Percentiles rank a stretch among this genome's conserved stretches.
Conservation (phyloP, 1,139 yeast species). For the Yamadazyma trypodendri region DNA sequence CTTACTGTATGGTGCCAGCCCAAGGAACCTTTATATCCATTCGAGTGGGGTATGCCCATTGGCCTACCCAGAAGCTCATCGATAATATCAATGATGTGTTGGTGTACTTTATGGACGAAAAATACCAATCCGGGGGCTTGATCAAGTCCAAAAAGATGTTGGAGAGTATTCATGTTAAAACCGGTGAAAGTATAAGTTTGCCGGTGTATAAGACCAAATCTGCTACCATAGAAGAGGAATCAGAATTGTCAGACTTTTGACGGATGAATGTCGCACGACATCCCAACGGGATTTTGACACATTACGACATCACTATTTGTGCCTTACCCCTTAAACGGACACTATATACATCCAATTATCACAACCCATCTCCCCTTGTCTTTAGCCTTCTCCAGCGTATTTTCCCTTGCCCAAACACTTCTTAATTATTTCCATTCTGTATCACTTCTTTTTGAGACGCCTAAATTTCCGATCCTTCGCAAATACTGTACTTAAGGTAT, state of each 20-base stretch:
- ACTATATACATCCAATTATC: too few species aligned
- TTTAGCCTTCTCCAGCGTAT: too few species aligned
- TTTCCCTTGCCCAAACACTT: too few species aligned
- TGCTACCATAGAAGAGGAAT: conserved; percentile 2
- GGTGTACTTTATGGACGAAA: conserved; percentile 46
- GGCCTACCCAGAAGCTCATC: conserved; percentile 42
- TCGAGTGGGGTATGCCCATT: conserved; percentile 53
- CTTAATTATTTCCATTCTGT: too few species aligned
- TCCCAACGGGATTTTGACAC: too few species aligned
- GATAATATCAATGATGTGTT: conserved; percentile 58
- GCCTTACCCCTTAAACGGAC: too few species aligned
- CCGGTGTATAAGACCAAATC: conserved; percentile 25
- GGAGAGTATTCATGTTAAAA: conserved; percentile 56
- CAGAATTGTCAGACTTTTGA: conserved; percentile 6
- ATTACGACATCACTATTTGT: too few species aligned
- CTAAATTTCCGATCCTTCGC: too few species aligned
- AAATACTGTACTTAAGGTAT: too few species aligned
- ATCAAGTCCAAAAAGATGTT: conserved; percentile 42
- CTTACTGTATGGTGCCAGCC: conserved; percentile 59
- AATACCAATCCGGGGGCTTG: conserved; percentile 61
- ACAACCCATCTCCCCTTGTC: too few species aligned
- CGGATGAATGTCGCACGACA: too few species aligned
- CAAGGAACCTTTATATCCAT: conserved; percentile 52
- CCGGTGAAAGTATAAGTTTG: conserved; percentile 62
- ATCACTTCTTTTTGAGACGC: too few species aligned